Base-by-base conservation (phyloP, 1,139 yeast species). In the Zygosaccharomyces sapae region DNA sequence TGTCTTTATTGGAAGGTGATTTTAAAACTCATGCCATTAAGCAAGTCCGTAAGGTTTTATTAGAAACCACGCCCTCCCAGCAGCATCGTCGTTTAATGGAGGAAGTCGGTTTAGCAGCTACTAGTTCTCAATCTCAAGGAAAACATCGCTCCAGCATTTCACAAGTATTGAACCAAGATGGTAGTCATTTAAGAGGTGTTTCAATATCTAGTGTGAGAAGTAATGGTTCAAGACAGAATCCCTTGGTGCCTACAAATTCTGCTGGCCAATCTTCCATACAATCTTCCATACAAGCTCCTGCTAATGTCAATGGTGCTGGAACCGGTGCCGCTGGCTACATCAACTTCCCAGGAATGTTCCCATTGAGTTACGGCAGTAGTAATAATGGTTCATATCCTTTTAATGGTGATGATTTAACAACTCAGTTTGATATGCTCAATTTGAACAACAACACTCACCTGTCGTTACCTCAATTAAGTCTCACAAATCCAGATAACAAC, bases 81-180 rank as follows among this genome's bases (percentile, higher is more conserved):
- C 87, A 86, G 24, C 87, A 88, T 67, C 86, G 87, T 63, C 80
- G 95, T 55, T 72, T 92, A 49, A 79, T 90, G 80, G 97, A 92
- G 56, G 97, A 92, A 66, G 94, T 89, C 54, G 97, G 97, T 5
- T 72, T 90, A 45, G 55, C 59, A 13, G 51, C 64, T 20, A 30
- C 47, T n/a, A 44, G 13, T 33, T 39, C 57, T 7, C 49, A 41
- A 18, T 24, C 45, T 2, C 49, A 41, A 29, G 46, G 35, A 30
- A 62, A 58, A 36, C 66, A 62, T 38, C 53, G 58, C 6, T 54
- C 61, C n/a, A 58, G 58, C 39, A 46, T 54, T 5, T 58, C 65
- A 2, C 65, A 61, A 24, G 56, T 54, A 3, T 58, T 55, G 42
- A 55, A 41, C 20, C 53, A 52, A 8, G 66, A 63, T 18, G 55